A percentile compares a stretch with the other conserved stretches of the same genome.
Evolutionary conservation across 1,139 yeast genomes (phyloP).

Genomic region (Suhomyces maxii): DNA sequence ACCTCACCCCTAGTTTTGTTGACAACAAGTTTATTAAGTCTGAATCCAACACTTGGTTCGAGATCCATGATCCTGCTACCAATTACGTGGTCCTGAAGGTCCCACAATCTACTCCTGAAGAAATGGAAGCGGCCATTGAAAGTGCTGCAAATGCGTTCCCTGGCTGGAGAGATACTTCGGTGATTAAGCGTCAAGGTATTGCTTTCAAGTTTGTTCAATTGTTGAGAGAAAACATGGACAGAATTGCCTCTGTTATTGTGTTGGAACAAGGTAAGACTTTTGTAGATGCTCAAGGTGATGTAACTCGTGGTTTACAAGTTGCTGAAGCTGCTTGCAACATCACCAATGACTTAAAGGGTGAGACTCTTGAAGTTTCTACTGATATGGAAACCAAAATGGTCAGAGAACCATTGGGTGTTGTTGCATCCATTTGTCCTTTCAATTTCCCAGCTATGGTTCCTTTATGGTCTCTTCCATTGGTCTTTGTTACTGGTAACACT

Average conservation of each 20-base stretch:
- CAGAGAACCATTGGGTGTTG: conserved; percentile 64
- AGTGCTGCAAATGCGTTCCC: conserved; percentile 65
- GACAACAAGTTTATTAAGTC: conserved; percentile 62
- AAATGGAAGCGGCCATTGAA: conserved; percentile 65
- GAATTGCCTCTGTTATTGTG: conserved; percentile 70
- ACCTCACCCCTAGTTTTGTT: conserved; percentile 56
- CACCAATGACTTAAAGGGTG: conserved; percentile 66
- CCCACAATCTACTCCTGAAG: conserved; percentile 70
- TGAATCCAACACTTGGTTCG: conserved; percentile 62
- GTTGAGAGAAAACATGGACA: conserved; percentile 67
- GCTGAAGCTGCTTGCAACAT: conserved; percentile 70
- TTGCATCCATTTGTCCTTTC: conserved; percentile 73
- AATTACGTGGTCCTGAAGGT: conserved; percentile 65
- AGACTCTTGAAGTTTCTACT: conserved; percentile 64
- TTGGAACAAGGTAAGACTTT: conserved; percentile 82
- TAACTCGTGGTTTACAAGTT: conserved; percentile 76
- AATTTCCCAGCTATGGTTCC: conserved; percentile 89
- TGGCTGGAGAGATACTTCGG: conserved; percentile 57
- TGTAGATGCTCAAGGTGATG: conserved; percentile 78
- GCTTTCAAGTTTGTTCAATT: conserved; percentile 72
- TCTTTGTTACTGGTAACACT: conserved; percentile 77
- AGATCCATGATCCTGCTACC: conserved; percentile 77
- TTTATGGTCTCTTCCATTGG: conserved; percentile 76
- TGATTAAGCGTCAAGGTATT: conserved; percentile 72
- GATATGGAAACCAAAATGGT: conserved; percentile 83